phyloP scores from a whole-genome alignment of 73 alveolate species.

The Paraurostyla sp. region DNA sequence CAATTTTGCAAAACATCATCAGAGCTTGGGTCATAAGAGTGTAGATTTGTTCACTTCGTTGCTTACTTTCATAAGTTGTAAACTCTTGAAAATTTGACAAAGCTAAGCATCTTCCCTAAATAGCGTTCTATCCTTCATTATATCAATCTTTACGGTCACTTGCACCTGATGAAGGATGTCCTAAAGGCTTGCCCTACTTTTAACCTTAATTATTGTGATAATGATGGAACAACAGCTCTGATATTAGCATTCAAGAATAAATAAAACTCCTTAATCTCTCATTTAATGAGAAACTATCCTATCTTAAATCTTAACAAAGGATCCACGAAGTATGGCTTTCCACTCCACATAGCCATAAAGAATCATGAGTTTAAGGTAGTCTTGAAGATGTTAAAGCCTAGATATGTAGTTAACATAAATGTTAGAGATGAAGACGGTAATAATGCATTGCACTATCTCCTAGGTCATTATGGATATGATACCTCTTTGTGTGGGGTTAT shows the following conservation, averaged over 20 bases:
- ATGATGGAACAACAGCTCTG: slow-evolving; percentile 52
- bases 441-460: slow-evolving; percentile 45
- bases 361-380: slow-evolving; percentile 59
- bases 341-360: slow-evolving; percentile 41
- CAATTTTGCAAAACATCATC: slow-evolving; percentile 3
- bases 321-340: slow-evolving; percentile 33
- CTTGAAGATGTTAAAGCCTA: slow-evolving; percentile 16
- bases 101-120: slow-evolving; percentile 43
- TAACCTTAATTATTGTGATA: slow-evolving; percentile 13
- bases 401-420: slow-evolving; percentile 14
- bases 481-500: neutral
- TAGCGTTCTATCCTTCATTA: slow-evolving; percentile 38
- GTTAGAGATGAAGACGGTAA: slow-evolving; percentile 45
- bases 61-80: slow-evolving; percentile 25
- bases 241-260: slow-evolving; percentile 53
- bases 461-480: slow-evolving; percentile 40
- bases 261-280: neutral
- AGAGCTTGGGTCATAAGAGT: neutral
- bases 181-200: neutral
- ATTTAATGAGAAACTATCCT: neutral
- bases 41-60: slow-evolving; percentile 40
- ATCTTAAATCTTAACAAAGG: slow-evolving; percentile 5
- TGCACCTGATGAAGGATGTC: slow-evolving; percentile 50
- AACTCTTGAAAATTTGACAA: neutral
- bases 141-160: slow-evolving; percentile 42